A percentile compares a stretch with the other conserved stretches of the same genome.
These are phyloP conservation scores for Tieghemiomyces parasiticus DNA, from an alignment of 192 early-diverging fungal genomes.

Conservation along the genomic window DNA sequence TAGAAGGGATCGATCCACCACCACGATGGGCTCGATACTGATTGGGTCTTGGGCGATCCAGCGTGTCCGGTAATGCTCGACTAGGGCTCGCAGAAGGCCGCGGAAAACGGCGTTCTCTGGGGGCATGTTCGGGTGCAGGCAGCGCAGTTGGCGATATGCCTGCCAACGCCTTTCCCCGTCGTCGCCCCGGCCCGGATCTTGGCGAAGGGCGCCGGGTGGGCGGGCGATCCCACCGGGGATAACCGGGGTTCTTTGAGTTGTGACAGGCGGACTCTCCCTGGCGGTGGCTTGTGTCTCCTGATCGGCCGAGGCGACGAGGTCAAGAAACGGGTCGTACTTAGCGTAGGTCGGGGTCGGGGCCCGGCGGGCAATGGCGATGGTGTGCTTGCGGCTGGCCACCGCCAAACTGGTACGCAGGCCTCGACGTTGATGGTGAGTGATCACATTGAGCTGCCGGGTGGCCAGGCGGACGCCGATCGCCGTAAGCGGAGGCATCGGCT, in stretches of 20 bases:
- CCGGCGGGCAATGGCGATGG: not conserved
- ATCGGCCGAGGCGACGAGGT: no score
- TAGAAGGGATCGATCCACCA: not conserved
- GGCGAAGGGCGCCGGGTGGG: not conserved
- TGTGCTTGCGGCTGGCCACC: not conserved
- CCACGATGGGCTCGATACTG: not conserved
- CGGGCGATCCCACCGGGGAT: not conserved
- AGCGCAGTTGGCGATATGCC: not conserved
- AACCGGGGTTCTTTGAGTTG: not conserved
- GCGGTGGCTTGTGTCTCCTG: not conserved
- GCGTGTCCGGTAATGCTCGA: not conserved
- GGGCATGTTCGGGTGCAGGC: no score
- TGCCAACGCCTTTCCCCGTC: no score
- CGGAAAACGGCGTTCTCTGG: not conserved
- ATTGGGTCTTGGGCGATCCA: not conserved
- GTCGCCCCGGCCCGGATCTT: no score
- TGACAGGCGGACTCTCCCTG: not conserved
- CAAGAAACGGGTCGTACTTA: not conserved
- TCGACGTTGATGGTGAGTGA: not conserved
- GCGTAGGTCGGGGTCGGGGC: not conserved
- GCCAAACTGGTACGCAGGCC: not conserved
- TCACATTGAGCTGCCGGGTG: no score
- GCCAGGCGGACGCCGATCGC: no score
- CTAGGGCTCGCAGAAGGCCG: not conserved
- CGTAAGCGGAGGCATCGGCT: no score